phyloP scores from a whole-genome alignment of 306 rosid species.

The Styphnolobium japonicum region DNA sequence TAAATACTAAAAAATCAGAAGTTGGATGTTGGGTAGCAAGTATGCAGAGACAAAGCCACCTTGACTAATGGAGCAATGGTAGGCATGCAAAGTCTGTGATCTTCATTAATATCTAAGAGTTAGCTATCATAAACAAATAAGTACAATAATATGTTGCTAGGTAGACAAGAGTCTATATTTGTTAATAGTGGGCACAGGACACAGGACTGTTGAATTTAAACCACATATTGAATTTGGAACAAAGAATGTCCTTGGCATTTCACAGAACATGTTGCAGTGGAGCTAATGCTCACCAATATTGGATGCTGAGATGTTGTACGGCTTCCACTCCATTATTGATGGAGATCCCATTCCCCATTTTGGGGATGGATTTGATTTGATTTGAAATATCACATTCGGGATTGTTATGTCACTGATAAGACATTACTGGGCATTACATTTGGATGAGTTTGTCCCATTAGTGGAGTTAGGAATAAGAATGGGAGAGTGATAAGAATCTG shows the following conservation, averaged over 20 bases:
- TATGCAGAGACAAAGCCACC: background rate
- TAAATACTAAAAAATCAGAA: background rate
- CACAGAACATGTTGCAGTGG: background rate
- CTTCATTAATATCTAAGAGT: background rate
- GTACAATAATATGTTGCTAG: background rate
- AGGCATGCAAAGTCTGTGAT: background rate
- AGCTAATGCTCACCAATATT: background rate
- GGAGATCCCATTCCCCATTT: background rate
- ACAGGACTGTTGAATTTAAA: background rate
- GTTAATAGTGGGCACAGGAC: background rate
- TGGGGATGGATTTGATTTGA: background rate
- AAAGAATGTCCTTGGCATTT: background rate
- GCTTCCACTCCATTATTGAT: background rate
- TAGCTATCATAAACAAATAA: background rate
- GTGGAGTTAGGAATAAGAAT: conserved; percentile 14
- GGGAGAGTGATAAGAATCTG: background rate
- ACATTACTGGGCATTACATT: background rate
- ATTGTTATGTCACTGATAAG: background rate
- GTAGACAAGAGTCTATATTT: background rate
- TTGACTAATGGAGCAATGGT: background rate
- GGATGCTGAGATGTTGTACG: conserved; percentile 1
- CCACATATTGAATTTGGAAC: background rate
- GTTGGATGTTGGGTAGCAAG: conserved; percentile 12
- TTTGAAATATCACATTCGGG: conserved; percentile 6
- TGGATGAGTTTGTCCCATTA: background rate